Conservation (phyloP, 192 early-diverging fungal species). For the Spizellomyces punctatus region DNA sequence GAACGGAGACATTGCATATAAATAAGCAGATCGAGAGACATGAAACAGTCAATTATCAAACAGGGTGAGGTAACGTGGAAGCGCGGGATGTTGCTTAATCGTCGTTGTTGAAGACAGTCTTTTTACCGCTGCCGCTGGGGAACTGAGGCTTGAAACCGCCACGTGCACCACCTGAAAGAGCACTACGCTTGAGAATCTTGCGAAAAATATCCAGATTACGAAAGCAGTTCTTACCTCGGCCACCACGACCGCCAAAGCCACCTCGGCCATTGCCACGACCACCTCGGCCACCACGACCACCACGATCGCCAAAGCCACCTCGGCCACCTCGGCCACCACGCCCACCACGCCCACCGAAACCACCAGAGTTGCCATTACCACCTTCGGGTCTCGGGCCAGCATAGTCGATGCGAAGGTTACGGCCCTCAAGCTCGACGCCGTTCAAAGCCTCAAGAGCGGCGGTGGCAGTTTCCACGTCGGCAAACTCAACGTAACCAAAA, state of each 20-base stretch:
- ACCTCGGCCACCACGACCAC: conserved; percentile 54
- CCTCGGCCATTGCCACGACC: conserved; percentile 22
- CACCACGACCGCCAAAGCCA: conserved; percentile 29
- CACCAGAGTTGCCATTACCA: conserved; percentile 12
- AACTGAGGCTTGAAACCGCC: conserved; percentile 26
- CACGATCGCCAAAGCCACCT: conserved; percentile 48
- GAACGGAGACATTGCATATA: too few relatives aligned
- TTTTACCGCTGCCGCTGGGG: conserved; percentile 39
- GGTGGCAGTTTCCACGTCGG: conserved; percentile 48
- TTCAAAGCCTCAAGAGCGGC: conserved; percentile 74
- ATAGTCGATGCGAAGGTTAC: conserved; percentile 87
- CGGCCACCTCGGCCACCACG: conserved; percentile 49
- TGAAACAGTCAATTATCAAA: too few relatives aligned
- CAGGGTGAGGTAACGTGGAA: too few relatives aligned
- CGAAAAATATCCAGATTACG: conserved; percentile 1
- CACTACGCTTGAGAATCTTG: conserved; percentile 9
- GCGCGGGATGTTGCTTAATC: not conserved
- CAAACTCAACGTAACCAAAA: conserved; percentile 57
- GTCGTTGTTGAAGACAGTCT: conserved; percentile 41
- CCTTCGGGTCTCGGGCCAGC: conserved; percentile 46
- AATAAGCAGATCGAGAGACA: too few relatives aligned
- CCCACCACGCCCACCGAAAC: conserved; percentile 35
- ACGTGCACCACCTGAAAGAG: conserved; percentile 38
- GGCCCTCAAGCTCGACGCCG: conserved; percentile 74
- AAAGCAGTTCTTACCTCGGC: conserved; percentile 18